A percentile compares a stretch with the other conserved stretches of the same genome.
phyloP scores from a whole-genome alignment of 1,284 basidiomycete genomes.

The Microbotryum scabiosae region DNA sequence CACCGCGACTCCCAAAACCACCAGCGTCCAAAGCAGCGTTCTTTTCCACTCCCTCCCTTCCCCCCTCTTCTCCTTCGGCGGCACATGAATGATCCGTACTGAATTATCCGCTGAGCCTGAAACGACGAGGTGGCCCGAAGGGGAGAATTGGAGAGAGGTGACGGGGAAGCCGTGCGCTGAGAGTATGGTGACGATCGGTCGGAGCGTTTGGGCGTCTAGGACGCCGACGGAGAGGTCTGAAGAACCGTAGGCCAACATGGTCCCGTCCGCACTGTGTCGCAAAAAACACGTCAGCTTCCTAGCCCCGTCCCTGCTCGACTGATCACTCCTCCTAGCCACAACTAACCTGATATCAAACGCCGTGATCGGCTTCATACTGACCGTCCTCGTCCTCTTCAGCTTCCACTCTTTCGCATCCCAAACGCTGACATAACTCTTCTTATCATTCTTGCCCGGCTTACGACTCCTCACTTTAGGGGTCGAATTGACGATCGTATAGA shows the following conservation, averaged over 20 bases:
- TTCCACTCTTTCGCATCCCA: slow-evolving; percentile 42
- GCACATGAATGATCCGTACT: slow-evolving; percentile 70
- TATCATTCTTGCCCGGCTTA: slow-evolving; percentile 10
- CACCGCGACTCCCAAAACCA: background rate
- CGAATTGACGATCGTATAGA: slow-evolving; percentile 71
- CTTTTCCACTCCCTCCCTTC: background rate
- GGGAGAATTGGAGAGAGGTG: slow-evolving; percentile 81
- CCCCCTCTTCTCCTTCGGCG: slow-evolving; percentile 35
- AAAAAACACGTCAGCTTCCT: background rate
- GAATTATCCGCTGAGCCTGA: slow-evolving; percentile 89
- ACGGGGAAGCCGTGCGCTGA: slow-evolving; percentile 93
- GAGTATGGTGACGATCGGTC: slow-evolving; percentile 72
- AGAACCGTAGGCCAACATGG: slow-evolving; percentile 71
- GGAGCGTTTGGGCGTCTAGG: slow-evolving; percentile 68
- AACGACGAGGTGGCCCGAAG: slow-evolving; percentile 68
- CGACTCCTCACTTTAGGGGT: slow-evolving; percentile 39
- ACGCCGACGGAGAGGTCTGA: slow-evolving; percentile 81
- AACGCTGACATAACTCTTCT: slow-evolving; percentile 30
- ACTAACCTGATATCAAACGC: slow-evolving; percentile 74
- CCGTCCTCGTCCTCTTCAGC: slow-evolving; percentile 40
- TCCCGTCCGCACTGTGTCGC: slow-evolving; percentile 62
- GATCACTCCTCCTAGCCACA: too few relatives aligned
- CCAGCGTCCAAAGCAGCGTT: background rate
- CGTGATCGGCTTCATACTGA: slow-evolving; percentile 70
- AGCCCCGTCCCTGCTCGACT: background rate